Evolutionary conservation across 2,329 filamentous ascomycete species (phyloP), one percentile per base, ranked within the genome.

Genomic region (Penicillium sp.): DNA sequence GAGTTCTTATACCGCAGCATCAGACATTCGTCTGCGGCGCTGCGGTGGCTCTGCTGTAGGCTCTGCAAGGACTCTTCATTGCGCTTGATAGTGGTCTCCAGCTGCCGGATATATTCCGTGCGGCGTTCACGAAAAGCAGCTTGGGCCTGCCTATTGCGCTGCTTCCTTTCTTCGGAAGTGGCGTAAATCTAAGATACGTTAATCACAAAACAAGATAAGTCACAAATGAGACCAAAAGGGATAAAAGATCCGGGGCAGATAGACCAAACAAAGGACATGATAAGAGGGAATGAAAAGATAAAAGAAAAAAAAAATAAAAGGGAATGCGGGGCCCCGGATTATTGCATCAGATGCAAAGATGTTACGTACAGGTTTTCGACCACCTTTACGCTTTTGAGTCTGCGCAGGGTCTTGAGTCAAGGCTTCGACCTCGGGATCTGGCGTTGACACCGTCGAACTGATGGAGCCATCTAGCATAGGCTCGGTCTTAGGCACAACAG

Each of bases 1-100:
- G 95, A 98, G 75, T 98, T 99, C 81, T 98, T 98, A 77, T 98
- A 99, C 57, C 95, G 89, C 68, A 99, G 83, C 95, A 99, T 98
- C 70, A 98, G 79, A 74, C 95, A 98, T 77, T 98, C 95, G 75
- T 98, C 95, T 56, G 93, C 92, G 56, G 95, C 95, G 70, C 87
- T 93, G 68, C 95, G 90, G 73, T 98, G 95, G 64, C 92, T 96
- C 70, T 93, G 90, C 77, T 98, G 95, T 58, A 99, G 83, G 70
- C 87, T 96, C 68, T 96, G 90, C 55, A 98, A 82, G 68, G 91
- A 93, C 69, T 96, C 91, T 78, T 99, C 95, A 82, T 98, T 93
- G 67, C 95, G 90, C 71, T 95, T 93, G 77, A 99, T 98, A 55
- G 93, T 96, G 68, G 93, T 91, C 79, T 99, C 95, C 26, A 99